These are phyloP conservation scores for Backusella australiensis DNA, from an alignment of 192 early-diverging fungal species.

Conservation along the genomic window DNA sequence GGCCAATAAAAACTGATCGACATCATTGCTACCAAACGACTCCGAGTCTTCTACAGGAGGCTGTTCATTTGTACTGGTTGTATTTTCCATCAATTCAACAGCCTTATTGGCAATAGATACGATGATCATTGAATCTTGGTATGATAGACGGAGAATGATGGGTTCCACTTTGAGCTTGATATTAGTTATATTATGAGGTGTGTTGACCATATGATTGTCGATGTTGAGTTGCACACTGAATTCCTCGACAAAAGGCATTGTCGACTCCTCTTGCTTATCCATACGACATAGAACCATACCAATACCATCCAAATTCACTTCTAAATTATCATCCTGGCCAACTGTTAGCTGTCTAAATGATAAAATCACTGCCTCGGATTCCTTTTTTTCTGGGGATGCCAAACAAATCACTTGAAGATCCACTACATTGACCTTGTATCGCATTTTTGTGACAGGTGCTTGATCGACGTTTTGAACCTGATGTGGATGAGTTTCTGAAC, in stretches of 20 bases:
- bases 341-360: slow-evolving; percentile 63
- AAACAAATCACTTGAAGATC: slow-evolving; percentile 74
- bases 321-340: slow-evolving; percentile 57
- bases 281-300: slow-evolving; percentile 78
- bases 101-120: slow-evolving; percentile 61
- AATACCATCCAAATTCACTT: slow-evolving; percentile 62
- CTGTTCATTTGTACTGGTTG: background rate
- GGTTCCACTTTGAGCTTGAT: slow-evolving; percentile 61
- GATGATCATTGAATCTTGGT: slow-evolving; percentile 69
- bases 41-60: background rate
- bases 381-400: slow-evolving; percentile 50
- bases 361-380: slow-evolving; percentile 76
- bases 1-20: background rate
- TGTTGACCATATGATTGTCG: slow-evolving; percentile 43
- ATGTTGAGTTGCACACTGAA: slow-evolving; percentile 66
- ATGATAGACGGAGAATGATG: slow-evolving; percentile 69
- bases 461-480: background rate
- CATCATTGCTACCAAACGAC: background rate
- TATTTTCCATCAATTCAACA: slow-evolving; percentile 41
- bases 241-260: slow-evolving; percentile 71
- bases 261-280: slow-evolving; percentile 60
- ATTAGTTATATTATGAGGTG: slow-evolving; percentile 54
- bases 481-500: background rate
- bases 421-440: slow-evolving; percentile 63
- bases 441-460: background rate